Conservation (phyloP, 805 yeast species). For the Alloascoidea hylecoeti region DNA sequence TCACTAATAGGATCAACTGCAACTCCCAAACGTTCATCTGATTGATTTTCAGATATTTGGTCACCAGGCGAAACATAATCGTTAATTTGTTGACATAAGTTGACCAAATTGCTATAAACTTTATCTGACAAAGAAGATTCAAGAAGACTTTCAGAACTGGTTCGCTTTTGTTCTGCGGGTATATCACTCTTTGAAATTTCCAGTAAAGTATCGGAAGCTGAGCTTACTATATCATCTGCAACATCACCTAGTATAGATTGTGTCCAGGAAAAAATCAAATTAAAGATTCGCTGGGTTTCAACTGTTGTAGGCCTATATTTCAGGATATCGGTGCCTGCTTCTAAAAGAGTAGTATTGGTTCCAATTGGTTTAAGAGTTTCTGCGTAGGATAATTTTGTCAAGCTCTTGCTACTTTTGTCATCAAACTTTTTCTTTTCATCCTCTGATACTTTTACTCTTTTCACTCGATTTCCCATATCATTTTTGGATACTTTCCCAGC, state of each 20-base stretch:
- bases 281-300: conserved; percentile 35
- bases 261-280: conserved; percentile 46
- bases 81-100: conserved; percentile 29
- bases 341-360: not conserved
- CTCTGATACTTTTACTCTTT: conserved; percentile 10
- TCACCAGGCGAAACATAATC: conserved; percentile 25
- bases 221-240: conserved; percentile 56
- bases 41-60: conserved; percentile 6
- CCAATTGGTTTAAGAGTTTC: conserved; percentile 5
- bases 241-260: conserved; percentile 50
- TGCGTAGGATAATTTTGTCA: conserved; percentile 2
- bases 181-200: conserved; percentile 36
- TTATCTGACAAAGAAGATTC: conserved; percentile 24
- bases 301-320: conserved; percentile 50
- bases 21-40: conserved; percentile 8
- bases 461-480: conserved; percentile 52
- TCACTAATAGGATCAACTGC: conserved; percentile 8
- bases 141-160: conserved; percentile 37
- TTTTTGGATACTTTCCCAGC: conserved; percentile 49
- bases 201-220: conserved; percentile 57
- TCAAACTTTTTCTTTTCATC: conserved; percentile 12
- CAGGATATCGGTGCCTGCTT: conserved; percentile 27
- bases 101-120: conserved; percentile 29
- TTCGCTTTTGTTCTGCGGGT: conserved; percentile 28
- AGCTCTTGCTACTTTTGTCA: no score